Percentiles rank a stretch among this genome's conserved stretches.
These are phyloP conservation scores for Didymella keratinophila DNA, from an alignment of 2,329 filamentous ascomycete species.

Conservation along the genomic window DNA sequence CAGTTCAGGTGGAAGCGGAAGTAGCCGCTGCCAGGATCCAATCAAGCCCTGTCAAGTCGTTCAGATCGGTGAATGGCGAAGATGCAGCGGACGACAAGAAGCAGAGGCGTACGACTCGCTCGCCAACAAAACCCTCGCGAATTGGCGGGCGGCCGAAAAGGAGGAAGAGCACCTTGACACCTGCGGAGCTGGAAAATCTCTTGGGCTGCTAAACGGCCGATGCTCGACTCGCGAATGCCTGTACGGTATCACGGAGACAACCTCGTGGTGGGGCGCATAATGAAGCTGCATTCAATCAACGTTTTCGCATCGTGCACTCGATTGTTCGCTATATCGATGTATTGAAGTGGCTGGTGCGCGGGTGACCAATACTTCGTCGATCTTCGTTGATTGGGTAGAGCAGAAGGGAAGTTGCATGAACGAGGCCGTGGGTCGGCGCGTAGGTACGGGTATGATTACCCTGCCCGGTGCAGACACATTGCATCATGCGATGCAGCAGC, in stretches of 20 bases:
- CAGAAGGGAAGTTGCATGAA: conserved; percentile 34
- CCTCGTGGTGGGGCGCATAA: conserved; percentile 13
- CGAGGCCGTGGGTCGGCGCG: conserved; percentile 33
- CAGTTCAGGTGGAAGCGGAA: conserved; percentile 55
- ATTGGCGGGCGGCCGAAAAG: conserved; percentile 66
- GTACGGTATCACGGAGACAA: conserved; percentile 15
- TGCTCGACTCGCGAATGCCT: conserved; percentile 4
- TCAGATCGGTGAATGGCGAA: conserved; percentile 24
- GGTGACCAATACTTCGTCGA: conserved; percentile 21
- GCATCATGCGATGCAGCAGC: conserved; percentile 7
- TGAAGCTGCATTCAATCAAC: conserved; percentile 18
- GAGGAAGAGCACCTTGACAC: conserved; percentile 76
- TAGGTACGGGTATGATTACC: conserved; percentile 28
- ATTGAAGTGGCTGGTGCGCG: conserved; percentile 23
- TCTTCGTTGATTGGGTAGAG: conserved; percentile 25
- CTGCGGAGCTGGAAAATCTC: conserved; percentile 71
- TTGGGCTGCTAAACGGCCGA: conserved; percentile 37
- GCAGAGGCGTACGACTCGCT: conserved; percentile 37
- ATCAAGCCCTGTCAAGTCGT: conserved; percentile 20
- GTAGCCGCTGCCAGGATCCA: conserved; percentile 46
- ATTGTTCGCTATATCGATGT: conserved; percentile 9
- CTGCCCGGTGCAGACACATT: conserved; percentile 12
- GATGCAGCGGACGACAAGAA: conserved; percentile 32
- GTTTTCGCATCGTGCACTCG: conserved; percentile 6
- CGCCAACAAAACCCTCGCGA: conserved; percentile 53